A percentile compares a stretch with the other conserved stretches of the same genome.
Evolutionary conservation across 2,329 filamentous ascomycete species (phyloP).

Genomic region (Pleomassaria siparia): DNA sequence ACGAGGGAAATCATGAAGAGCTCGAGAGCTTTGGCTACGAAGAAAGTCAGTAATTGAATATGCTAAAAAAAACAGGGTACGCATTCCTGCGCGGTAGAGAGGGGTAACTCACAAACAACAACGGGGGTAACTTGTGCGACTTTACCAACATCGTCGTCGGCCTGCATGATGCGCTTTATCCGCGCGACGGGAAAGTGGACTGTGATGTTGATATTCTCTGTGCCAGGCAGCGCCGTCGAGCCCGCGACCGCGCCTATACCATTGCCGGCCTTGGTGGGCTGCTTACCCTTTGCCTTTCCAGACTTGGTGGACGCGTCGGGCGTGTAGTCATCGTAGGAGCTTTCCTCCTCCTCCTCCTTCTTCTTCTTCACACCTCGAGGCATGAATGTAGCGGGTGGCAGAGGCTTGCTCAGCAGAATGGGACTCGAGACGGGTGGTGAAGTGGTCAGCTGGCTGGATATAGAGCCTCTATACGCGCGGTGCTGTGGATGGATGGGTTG

Average conservation of each 20-base stretch:
- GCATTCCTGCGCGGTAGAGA: not conserved
- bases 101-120: constrained; percentile 67
- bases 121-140: constrained; percentile 97
- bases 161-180: constrained; percentile 99
- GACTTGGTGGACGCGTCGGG: constrained; percentile 31
- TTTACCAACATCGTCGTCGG: constrained; percentile 97
- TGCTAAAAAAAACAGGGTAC: not conserved
- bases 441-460: constrained; percentile 31
- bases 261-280: constrained; percentile 24
- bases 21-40: constrained; percentile 82
- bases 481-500: constrained; percentile 40
- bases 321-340: constrained; percentile 40
- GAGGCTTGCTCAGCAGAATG: constrained; percentile 18
- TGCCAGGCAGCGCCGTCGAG: constrained; percentile 30
- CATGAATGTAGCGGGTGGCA: constrained; percentile 3
- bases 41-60: constrained; percentile 1
- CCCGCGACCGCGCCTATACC: constrained; percentile 14
- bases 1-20: constrained; percentile 97
- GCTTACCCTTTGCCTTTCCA: constrained; percentile 25
- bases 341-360: constrained; percentile 30
- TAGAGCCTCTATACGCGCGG: constrained; percentile 39
- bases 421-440: constrained; percentile 24
- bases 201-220: constrained; percentile 70
- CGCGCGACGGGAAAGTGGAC: constrained; percentile 96
- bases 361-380: constrained; percentile 29